A percentile compares a stretch with the other conserved stretches of the same genome.
These are phyloP conservation scores for Lecanoromycetidae sp. DNA, from an alignment of 2,329 filamentous ascomycete genomes.

Conservation along the genomic window DNA sequence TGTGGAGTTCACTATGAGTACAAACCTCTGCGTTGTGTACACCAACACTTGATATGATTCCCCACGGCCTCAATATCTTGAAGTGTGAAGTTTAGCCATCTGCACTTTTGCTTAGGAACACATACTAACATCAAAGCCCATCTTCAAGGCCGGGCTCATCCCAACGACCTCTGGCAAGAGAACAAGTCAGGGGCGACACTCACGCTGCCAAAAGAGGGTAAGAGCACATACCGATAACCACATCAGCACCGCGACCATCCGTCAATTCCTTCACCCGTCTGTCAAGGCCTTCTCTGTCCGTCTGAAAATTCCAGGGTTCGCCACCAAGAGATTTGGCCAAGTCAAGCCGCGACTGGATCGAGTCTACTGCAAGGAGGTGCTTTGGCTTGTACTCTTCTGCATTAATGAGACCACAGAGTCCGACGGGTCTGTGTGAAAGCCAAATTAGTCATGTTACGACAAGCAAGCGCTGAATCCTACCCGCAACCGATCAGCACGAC, in stretches of 20 bases:
- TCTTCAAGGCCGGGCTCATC: conserved; percentile 54
- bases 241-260: conserved; percentile 70
- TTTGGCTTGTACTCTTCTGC: conserved; percentile 64
- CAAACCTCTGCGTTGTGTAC: conserved; percentile 61
- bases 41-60: conserved; percentile 61
- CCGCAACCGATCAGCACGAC: conserved; percentile 78
- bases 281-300: conserved; percentile 51
- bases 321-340: conserved; percentile 64
- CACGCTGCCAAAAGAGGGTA: background rate
- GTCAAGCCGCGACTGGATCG: conserved; percentile 60
- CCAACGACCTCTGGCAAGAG: conserved; percentile 53
- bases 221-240: conserved; percentile 44
- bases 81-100: no score
- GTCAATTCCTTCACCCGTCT: conserved; percentile 62
- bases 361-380: conserved; percentile 67
- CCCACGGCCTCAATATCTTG: conserved; percentile 60
- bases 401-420: conserved; percentile 69
- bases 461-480: background rate
- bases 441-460: background rate
- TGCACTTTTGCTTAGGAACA: no score
- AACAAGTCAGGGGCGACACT: background rate
- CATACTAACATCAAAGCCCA: no score
- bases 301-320: conserved; percentile 68
- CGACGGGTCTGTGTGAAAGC: conserved; percentile 45
- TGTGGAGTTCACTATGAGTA: background rate